Evolutionary conservation across 2,329 filamentous ascomycete species (phyloP).

Genomic region (Exserohilum rostratum): DNA sequence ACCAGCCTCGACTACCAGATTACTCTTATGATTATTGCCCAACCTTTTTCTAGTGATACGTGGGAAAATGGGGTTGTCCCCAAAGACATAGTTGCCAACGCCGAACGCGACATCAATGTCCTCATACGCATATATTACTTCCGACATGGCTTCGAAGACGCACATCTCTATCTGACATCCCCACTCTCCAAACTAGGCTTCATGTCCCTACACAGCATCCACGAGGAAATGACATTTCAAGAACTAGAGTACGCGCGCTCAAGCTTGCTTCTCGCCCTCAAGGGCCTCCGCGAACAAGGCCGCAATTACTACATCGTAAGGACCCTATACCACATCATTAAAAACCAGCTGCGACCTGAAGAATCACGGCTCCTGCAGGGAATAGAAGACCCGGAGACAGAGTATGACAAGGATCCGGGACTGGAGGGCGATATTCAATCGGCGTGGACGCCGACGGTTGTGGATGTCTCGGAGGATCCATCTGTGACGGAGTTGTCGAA

Average conservation of each 20-base stretch:
- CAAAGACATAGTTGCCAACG: background rate
- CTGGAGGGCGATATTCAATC: background rate
- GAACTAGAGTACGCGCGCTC: background rate
- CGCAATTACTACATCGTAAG: conserved; percentile 4
- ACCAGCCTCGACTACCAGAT: background rate
- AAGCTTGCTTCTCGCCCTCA: conserved; percentile 3
- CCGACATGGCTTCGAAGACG: conserved; percentile 14
- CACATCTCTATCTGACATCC: background rate
- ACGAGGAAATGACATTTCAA: background rate
- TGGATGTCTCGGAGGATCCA: background rate
- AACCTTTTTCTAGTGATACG: background rate
- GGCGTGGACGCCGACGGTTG: background rate
- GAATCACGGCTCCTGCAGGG: background rate
- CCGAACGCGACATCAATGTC: conserved; percentile 8
- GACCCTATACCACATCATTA: background rate
- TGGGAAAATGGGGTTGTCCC: background rate
- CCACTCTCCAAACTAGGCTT: background rate
- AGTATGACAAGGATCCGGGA: background rate
- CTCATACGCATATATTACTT: conserved; percentile 13
- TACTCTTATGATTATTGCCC: background rate
- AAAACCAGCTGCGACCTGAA: background rate
- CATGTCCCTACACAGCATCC: background rate
- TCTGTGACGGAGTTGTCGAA: background rate
- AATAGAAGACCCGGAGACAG: background rate
- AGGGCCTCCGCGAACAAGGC: conserved; percentile 5